Conservation (phyloP, 1,284 basidiomycete species). For the Ceratobasidium sp. region DNA sequence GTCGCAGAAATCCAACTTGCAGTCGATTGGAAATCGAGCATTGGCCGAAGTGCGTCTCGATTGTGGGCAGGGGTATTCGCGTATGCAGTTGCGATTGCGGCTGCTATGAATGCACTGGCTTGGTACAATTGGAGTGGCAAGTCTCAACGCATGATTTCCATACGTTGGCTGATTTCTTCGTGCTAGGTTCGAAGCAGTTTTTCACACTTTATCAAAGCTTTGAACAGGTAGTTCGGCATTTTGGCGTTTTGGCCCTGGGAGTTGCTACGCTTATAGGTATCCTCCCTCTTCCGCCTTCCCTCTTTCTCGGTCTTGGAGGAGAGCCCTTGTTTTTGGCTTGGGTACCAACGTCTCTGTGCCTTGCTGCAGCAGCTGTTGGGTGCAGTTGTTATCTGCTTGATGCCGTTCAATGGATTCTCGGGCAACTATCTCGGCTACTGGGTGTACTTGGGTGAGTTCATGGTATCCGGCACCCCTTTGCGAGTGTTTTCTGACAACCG, state of each 20-base stretch:
- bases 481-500: not conserved
- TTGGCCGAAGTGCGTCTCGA: conserved; percentile 73
- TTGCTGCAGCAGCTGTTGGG: conserved; percentile 15
- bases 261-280: conserved; percentile 58
- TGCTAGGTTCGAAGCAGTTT: conserved; percentile 45
- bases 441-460: conserved; percentile 49
- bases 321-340: conserved; percentile 59
- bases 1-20: conserved; percentile 58
- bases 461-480: not conserved
- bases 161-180: not conserved
- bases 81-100: conserved; percentile 74
- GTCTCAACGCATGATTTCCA: conserved; percentile 44
- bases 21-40: conserved; percentile 71
- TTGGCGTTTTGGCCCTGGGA: conserved; percentile 56
- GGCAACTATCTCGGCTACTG: not conserved
- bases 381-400: conserved; percentile 8
- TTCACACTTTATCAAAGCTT: conserved; percentile 60
- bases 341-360: conserved; percentile 51
- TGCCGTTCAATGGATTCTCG: conserved; percentile 14
- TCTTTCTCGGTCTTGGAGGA: conserved; percentile 67
- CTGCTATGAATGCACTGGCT: conserved; percentile 61
- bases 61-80: conserved; percentile 72
- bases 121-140: conserved; percentile 55
- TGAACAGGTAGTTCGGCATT: conserved; percentile 51
- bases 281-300: conserved; percentile 62